A percentile compares a stretch with the other conserved stretches of the same genome.
Evolutionary conservation across 345 rosid species (phyloP).

Genomic region (Lumnitzera racemosa): DNA sequence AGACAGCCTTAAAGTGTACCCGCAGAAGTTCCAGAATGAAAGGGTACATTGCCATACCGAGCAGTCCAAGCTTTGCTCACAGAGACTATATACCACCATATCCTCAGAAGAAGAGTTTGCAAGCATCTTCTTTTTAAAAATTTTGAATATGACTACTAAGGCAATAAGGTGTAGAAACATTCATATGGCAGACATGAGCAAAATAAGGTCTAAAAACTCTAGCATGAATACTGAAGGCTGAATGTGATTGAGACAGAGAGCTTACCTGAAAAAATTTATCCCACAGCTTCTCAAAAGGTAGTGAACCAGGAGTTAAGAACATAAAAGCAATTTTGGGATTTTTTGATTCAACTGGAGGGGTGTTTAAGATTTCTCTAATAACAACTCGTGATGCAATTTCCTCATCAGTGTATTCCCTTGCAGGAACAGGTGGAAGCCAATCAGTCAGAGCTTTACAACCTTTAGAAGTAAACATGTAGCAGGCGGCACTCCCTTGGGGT

Average conservation of each 20-base stretch:
- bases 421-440: constrained; percentile 92
- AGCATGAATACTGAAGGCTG: too few relatives aligned
- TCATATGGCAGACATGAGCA: too few relatives aligned
- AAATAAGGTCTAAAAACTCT: too few relatives aligned
- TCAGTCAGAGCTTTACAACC: constrained; percentile 73
- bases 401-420: constrained; percentile 67
- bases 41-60: too few relatives aligned
- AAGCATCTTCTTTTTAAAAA: too few relatives aligned
- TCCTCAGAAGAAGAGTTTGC: too few relatives aligned
- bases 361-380: constrained; percentile 52
- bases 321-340: constrained; percentile 80
- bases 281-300: constrained; percentile 96
- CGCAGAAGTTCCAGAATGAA: too few relatives aligned
- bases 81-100: too few relatives aligned
- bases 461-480: constrained; percentile 72
- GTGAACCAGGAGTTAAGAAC: constrained; percentile 77
- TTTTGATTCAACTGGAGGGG: constrained; percentile 39
- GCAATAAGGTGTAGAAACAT: too few relatives aligned
- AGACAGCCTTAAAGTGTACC: too few relatives aligned
- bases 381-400: constrained; percentile 78
- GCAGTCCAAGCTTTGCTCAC: too few relatives aligned
- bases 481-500: constrained; percentile 59
- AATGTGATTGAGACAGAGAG: background rate
- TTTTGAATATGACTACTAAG: too few relatives aligned
- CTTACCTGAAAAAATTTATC: constrained; percentile 76